A percentile compares a stretch with the other conserved stretches of the same genome.
phyloP scores from a whole-genome alignment of 148 eudicot genomes.

The Silene conica region DNA sequence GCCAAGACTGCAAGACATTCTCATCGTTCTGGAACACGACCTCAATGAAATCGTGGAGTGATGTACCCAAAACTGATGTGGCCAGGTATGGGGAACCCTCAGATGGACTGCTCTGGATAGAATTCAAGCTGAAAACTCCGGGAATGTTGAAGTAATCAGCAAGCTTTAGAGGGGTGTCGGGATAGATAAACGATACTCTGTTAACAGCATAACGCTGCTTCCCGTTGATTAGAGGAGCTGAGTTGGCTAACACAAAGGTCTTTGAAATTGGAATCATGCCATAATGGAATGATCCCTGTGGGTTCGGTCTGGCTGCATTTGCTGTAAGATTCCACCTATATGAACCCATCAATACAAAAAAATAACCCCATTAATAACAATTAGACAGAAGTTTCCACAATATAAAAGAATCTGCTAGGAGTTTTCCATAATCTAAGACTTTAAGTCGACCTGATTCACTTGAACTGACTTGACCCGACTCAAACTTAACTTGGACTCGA shows the following conservation, averaged over 20 bases:
- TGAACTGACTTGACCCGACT: not conserved
- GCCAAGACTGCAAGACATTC: slow-evolving; percentile 73
- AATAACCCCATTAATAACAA: not conserved
- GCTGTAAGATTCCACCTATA: slow-evolving; percentile 94
- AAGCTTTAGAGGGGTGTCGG: slow-evolving; percentile 85
- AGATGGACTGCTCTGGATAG: slow-evolving; percentile 61
- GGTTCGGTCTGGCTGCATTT: slow-evolving; percentile 97
- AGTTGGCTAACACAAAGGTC: slow-evolving; percentile 59
- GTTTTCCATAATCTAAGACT: not conserved
- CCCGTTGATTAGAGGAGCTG: slow-evolving; percentile 66
- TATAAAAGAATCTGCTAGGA: not conserved
- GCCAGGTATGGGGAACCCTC: slow-evolving; percentile 42
- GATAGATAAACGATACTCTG: slow-evolving; percentile 56
- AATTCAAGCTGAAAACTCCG: slow-evolving; percentile 62
- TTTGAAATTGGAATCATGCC: slow-evolving; percentile 55
- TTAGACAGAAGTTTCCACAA: not conserved
- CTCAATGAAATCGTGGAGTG: slow-evolving; percentile 74
- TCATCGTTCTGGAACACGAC: slow-evolving; percentile 81
- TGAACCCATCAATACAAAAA: not conserved
- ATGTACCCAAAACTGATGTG: slow-evolving; percentile 54
- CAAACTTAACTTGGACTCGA: not conserved
- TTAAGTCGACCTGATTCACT: not conserved
- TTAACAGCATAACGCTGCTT: slow-evolving; percentile 83
- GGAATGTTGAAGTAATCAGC: slow-evolving; percentile 87
- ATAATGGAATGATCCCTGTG: slow-evolving; percentile 95